A percentile compares a stretch with the other conserved stretches of the same genome.
Conservation (phyloP, 441 rosid genomes). For the Omphalea diandra region DNA sequence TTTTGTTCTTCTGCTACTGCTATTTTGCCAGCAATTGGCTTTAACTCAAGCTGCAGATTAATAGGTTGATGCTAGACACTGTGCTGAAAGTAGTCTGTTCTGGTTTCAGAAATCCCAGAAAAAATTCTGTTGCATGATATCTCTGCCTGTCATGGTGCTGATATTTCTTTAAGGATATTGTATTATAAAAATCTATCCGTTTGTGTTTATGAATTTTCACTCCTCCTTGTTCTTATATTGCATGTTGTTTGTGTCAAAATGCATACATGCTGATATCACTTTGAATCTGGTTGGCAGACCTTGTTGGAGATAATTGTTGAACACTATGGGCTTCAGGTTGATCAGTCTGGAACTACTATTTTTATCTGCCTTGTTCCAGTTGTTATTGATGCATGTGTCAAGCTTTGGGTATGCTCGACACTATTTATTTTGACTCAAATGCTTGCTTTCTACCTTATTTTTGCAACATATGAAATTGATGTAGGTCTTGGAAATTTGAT, state of each 20-base stretch:
- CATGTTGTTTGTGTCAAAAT: background rate
- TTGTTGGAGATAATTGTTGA: conserved; percentile 67
- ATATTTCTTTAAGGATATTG: background rate
- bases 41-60: background rate
- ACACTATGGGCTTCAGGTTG: conserved; percentile 81
- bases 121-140: background rate
- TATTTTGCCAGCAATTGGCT: conserved; percentile 1
- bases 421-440: conserved; percentile 1
- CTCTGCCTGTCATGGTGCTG: background rate
- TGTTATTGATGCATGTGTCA: conserved; percentile 70
- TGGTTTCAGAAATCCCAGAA: no score
- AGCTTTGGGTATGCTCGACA: conserved; percentile 75
- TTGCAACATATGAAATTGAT: background rate
- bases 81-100: background rate
- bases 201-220: background rate
- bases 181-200: no score
- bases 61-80: background rate
- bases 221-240: conserved; percentile 2
- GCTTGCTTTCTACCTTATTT: background rate
- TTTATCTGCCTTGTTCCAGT: conserved; percentile 77
- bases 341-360: conserved; percentile 58
- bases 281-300: conserved; percentile 91
- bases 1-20: background rate
- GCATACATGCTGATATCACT: conserved; percentile 66
- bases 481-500: background rate